These are phyloP conservation scores for Raffaelea ambrosiae DNA, from an alignment of 2,329 filamentous ascomycete species.

Conservation along the genomic window DNA sequence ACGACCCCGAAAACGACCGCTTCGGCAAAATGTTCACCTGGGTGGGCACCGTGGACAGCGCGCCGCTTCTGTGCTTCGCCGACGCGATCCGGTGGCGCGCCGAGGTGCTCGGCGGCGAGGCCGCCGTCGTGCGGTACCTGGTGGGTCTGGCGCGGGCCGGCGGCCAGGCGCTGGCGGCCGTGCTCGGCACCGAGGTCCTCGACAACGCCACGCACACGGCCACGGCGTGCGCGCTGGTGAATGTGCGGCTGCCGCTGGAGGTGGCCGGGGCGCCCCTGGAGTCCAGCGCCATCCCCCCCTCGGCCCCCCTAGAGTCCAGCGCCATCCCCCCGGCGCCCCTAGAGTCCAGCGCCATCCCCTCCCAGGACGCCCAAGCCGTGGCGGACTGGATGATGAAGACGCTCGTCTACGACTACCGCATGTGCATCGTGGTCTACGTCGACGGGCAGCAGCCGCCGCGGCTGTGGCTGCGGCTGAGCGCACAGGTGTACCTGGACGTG, in stretches of 20 bases:
- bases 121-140: conserved; percentile 56
- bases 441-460: conserved; percentile 44
- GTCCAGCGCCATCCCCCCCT: too few species aligned
- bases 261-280: conserved; percentile 9
- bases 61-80: conserved; percentile 63
- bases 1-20: conserved; percentile 43
- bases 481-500: conserved; percentile 75
- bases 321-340: too few species aligned
- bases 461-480: conserved; percentile 69
- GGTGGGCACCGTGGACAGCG: conserved; percentile 65
- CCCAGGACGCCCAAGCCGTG: too few species aligned
- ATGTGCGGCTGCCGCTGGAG: conserved; percentile 62
- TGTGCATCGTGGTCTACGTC: conserved; percentile 58
- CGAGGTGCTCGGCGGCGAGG: conserved; percentile 65
- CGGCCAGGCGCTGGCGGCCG: conserved; percentile 48
- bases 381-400: conserved; percentile 49
- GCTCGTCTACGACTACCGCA: conserved; percentile 54
- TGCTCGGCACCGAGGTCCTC: conserved; percentile 62
- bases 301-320: too few species aligned
- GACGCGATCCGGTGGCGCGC: conserved; percentile 64
- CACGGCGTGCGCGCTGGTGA: conserved; percentile 61
- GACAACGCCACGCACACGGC: conserved; percentile 56
- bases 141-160: conserved; percentile 55
- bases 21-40: conserved; percentile 71
- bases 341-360: too few species aligned